Evolutionary conservation across 345 rosid species (phyloP), one percentile per base, ranked within the genome.

Genomic region (Arabidopsis arenosa): DNA sequence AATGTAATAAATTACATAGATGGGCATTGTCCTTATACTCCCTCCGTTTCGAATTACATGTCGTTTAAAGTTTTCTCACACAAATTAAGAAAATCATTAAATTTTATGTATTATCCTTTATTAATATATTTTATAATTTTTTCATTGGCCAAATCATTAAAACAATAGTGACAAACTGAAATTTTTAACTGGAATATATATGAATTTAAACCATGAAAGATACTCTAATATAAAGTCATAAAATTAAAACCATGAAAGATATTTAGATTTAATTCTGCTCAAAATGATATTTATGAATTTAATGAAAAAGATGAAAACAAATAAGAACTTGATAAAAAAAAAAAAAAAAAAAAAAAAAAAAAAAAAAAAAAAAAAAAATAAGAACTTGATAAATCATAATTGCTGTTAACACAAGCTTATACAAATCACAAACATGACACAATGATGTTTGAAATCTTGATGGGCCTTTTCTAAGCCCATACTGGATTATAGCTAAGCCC

Each of bases 401-500:
- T 40, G 66, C 17, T 26, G 1, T 4, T 30, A 30, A 18, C 45
- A 33, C 8, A 65, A 43, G 41, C 7, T 6, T n/a, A 23, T 0
- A 55, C 33, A 43, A 55, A 2, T 36, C 15, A 9, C 51, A 54
- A 9, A 53, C 36, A 37, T 37, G 32, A 23, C 41, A 51, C 32
- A 40, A 3, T 49, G 10, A 23, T 36, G 51, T 26, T 55, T 17
- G 28, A 15, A 15, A 68, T 4, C 33, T 17, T 17, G 17, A 66
- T 44, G 43, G 54, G 57, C 66, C 45, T 70, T 58, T 57, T 5
- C 30, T 6, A n/a, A n/a, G 43, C 73, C 39, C 11, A 56, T 15
- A 13, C 12, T 56, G 18, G 33, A 12, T 53, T 14, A 5, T 26
- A 48, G 21, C 44, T 28, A 44, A 44, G 14, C 36, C 55, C 41